phyloP scores from a whole-genome alignment of 768 basidiomycete genomes.

The Chiua virens region DNA sequence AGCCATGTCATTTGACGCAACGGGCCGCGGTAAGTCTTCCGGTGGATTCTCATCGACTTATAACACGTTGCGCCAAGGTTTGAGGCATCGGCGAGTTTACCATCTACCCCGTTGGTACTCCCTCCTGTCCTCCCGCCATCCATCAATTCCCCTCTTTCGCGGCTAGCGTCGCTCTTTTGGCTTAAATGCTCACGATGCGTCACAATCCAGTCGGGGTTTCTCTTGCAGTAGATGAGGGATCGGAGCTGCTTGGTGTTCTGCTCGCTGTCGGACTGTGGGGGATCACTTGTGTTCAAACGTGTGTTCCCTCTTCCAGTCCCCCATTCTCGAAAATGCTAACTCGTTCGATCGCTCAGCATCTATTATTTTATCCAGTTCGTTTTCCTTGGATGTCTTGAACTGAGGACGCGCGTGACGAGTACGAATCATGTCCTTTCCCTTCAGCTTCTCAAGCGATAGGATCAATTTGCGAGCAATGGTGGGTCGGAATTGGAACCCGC shows the following conservation, averaged over 20 bases:
- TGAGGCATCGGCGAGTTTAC: not conserved
- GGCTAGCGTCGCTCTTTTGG: not conserved
- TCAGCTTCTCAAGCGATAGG: conserved; percentile 9
- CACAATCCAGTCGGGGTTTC: not conserved
- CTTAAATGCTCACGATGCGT: not conserved
- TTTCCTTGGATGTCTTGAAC: not conserved
- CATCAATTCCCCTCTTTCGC: not conserved
- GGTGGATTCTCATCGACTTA: not conserved
- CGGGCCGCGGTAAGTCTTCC: not conserved
- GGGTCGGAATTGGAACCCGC: not conserved
- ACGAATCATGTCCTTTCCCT: not conserved
- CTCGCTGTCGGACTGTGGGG: conserved; percentile 25
- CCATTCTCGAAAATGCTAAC: not conserved
- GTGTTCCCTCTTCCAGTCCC: not conserved
- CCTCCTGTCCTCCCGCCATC: not conserved
- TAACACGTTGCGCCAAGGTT: not conserved
- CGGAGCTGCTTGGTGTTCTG: conserved; percentile 15
- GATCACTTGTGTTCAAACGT: conserved; percentile 24
- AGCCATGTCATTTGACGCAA: not conserved
- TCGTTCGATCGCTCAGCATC: not conserved
- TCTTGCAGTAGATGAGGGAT: conserved; percentile 7
- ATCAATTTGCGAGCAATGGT: conserved; percentile 11
- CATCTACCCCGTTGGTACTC: too few relatives aligned
- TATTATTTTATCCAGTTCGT: conserved; percentile 22
- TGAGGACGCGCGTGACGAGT: not conserved